Evolutionary conservation across 2,329 filamentous ascomycete species (phyloP).

Genomic region (Penicillium thymicola): DNA sequence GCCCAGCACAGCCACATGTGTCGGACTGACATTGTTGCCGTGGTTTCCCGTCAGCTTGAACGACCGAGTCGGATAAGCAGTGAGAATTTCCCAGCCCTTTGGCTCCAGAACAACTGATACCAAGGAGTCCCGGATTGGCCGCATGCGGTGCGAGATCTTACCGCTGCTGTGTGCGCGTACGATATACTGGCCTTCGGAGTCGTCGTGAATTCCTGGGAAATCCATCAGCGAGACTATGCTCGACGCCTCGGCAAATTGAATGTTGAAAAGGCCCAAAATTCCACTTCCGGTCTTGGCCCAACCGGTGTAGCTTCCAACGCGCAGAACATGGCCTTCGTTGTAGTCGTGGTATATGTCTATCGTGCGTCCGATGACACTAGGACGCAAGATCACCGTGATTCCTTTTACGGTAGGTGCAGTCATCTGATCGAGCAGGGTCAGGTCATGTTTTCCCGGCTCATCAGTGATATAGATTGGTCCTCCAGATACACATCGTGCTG

Average conservation of each 20-base stretch:
- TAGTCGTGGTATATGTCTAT: slow-evolving; percentile 73
- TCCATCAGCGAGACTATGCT: slow-evolving; percentile 68
- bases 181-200: slow-evolving; percentile 58
- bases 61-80: slow-evolving; percentile 63
- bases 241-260: slow-evolving; percentile 58
- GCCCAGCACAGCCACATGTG: slow-evolving; percentile 66
- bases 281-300: slow-evolving; percentile 65
- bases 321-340: slow-evolving; percentile 68
- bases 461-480: slow-evolving; percentile 96
- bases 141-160: slow-evolving; percentile 48
- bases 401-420: slow-evolving; percentile 69
- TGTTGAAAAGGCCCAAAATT: slow-evolving; percentile 83
- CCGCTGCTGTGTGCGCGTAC: slow-evolving; percentile 70
- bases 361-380: slow-evolving; percentile 69
- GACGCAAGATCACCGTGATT: slow-evolving; percentile 76
- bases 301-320: slow-evolving; percentile 75
- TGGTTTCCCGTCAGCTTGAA: slow-evolving; percentile 45
- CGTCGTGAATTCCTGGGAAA: slow-evolving; percentile 66
- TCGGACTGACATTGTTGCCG: slow-evolving; percentile 30
- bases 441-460: slow-evolving; percentile 74
- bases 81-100: slow-evolving; percentile 76
- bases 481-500: slow-evolving; percentile 82
- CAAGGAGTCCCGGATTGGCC: slow-evolving; percentile 42
- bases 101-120: slow-evolving; percentile 62
- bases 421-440: slow-evolving; percentile 74